These are phyloP conservation scores for Knoxdaviesia capensis DNA, from an alignment of 2,329 filamentous ascomycete species.

Conservation along the genomic window DNA sequence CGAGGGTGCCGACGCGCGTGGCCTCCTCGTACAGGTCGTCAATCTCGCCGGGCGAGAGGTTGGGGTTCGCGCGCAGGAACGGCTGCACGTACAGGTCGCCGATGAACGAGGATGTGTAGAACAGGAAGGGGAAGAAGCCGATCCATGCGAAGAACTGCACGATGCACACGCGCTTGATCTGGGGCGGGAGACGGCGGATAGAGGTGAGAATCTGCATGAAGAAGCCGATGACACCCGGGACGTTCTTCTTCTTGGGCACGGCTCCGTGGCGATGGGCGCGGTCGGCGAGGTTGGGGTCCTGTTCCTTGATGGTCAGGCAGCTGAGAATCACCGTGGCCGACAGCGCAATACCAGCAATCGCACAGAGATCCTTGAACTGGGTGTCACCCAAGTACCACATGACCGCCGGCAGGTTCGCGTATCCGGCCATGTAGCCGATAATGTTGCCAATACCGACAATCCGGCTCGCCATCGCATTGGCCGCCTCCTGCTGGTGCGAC, in stretches of 20 bases:
- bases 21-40: constrained; percentile 66
- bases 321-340: constrained; percentile 50
- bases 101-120: constrained; percentile 88
- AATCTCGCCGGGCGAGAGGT: constrained; percentile 58
- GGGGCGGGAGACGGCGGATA: constrained; percentile 58
- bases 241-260: constrained; percentile 17
- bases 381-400: constrained; percentile 67
- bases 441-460: constrained; percentile 81
- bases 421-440: constrained; percentile 72
- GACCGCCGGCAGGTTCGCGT: constrained; percentile 53
- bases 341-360: constrained; percentile 61
- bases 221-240: constrained; percentile 52
- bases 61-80: constrained; percentile 53
- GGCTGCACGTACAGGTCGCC: constrained; percentile 84
- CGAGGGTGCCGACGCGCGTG: constrained; percentile 74
- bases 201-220: constrained; percentile 62
- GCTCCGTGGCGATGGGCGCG: constrained; percentile 18
- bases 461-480: constrained; percentile 86
- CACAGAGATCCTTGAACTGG: constrained; percentile 85
- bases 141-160: constrained; percentile 82
- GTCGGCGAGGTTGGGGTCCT: constrained; percentile 40
- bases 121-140: constrained; percentile 87
- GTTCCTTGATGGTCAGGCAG: constrained; percentile 48
- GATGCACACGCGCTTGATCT: constrained; percentile 63
- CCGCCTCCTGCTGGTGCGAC: constrained; percentile 78